Evolutionary conservation across 257 asterid genomes (phyloP), one percentile per base, ranked within the genome.

Genomic region (Ocimum tenuiflorum): DNA sequence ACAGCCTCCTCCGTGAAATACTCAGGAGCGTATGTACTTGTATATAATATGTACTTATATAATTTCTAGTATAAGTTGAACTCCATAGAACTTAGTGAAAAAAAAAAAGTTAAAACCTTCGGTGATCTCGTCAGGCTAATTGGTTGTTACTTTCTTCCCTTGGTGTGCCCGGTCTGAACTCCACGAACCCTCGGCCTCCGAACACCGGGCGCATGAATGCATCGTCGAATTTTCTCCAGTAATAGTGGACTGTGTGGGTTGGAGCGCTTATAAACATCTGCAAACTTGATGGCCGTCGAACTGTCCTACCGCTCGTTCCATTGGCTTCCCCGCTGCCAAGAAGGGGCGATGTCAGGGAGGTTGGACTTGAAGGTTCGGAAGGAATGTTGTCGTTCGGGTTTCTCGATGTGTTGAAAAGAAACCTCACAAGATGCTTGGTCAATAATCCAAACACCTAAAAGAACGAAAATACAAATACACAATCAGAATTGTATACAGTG

Each of bases 171-270:
- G 74, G 74, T 18, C 12, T 57, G 7, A 6, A 6, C 3, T 55
- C 48, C 15, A 19, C 47, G 13, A 78, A 81, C 36, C 83, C 85
- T 77, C 76, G 67, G 49, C 70, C 97, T 71, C 97, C 95, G 7
- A 90, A 90, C 17, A 82, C 80, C 0, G 86, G 96, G 0, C 85
- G 85, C 97, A 90, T 84, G 45, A 65, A 78, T 7, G 81, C 56
- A 51, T 81, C 45, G 3, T 90, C 96, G 12, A 90, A 80, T 33
- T 47, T 76, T 64, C 88, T 82, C 96, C 97, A 86, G 42, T 80
- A 80, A 51, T 71, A 54, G 47, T 88, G 92, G 61, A 88, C 76
- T 0, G 80, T 68, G 71, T 52, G 4, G 10, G 83, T 48, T 9
- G 95, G 94, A 11, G 81, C 52, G 38, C 60, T 78, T 4, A 87